Conservation (phyloP, 441 rosid species). For the Pelargonium fulgidum region DNA sequence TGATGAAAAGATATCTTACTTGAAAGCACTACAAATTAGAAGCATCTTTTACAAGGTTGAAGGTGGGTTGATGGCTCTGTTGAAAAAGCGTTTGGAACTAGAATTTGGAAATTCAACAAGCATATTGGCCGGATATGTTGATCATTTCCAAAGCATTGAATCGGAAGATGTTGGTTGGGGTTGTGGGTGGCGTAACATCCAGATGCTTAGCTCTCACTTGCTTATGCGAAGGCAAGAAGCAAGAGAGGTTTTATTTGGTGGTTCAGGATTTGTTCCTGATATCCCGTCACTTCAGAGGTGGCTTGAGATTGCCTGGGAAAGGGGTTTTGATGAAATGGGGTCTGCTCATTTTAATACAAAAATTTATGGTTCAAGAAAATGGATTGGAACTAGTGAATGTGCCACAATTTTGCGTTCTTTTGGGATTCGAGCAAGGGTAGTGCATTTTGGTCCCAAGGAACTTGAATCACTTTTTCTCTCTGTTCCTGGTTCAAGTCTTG, state of each 20-base stretch:
- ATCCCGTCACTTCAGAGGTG: constrained; percentile 59
- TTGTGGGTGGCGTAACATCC: constrained; percentile 83
- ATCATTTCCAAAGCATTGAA: constrained; percentile 52
- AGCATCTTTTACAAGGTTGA: constrained; percentile 37
- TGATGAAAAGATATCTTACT: constrained; percentile 27
- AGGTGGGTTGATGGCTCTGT: constrained; percentile 51
- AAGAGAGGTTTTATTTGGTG: constrained; percentile 48
- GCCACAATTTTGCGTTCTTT: constrained; percentile 71
- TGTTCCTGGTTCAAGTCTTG: constrained; percentile 52
- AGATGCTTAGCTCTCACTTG: constrained; percentile 69
- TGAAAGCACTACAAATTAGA: constrained; percentile 41
- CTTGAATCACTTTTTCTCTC: constrained; percentile 45
- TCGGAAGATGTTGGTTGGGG: constrained; percentile 72
- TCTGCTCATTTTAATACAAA: constrained; percentile 46
- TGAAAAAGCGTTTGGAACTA: constrained; percentile 40
- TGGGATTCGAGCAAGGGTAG: constrained; percentile 61
- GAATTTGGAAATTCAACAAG: constrained; percentile 30
- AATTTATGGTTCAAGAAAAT: constrained; percentile 42
- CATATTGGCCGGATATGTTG: constrained; percentile 45
- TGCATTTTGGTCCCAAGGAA: constrained; percentile 68
- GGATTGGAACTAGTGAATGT: constrained; percentile 77
- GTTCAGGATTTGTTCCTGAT: constrained; percentile 66
- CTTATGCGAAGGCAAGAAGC: constrained; percentile 43
- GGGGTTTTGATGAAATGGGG: constrained; percentile 60
- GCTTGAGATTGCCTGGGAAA: constrained; percentile 76